Evolutionary conservation across 257 asterid species (phyloP).

Genomic region (Catharanthus roseus): DNA sequence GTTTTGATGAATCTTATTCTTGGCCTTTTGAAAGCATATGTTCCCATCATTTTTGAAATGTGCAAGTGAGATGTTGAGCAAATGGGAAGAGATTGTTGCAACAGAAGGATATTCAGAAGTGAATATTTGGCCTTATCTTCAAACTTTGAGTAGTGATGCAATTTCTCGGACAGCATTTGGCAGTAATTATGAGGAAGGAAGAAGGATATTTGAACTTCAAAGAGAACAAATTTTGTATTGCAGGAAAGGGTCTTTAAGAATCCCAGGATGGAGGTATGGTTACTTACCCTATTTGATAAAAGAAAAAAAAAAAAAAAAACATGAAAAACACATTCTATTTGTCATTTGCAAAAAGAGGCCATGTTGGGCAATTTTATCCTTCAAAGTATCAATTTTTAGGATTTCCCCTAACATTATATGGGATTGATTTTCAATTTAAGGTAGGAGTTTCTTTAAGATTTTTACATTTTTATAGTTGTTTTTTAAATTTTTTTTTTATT

Average conservation of each 20-base stretch:
- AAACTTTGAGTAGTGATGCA: slow-evolving; percentile 22
- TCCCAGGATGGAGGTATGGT: neutral
- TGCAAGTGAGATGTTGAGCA: neutral
- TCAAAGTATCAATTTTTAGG: too few species aligned
- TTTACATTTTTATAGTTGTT: too few species aligned
- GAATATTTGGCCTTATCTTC: slow-evolving; percentile 20
- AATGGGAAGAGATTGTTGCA: slow-evolving; percentile 4
- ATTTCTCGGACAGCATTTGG: slow-evolving; percentile 32
- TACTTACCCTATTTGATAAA: too few species aligned
- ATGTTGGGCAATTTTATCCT: too few species aligned
- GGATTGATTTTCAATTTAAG: too few species aligned
- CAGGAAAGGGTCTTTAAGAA: neutral
- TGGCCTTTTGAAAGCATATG: slow-evolving; percentile 4
- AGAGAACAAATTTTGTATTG: slow-evolving; percentile 1
- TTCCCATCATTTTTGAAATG: neutral
- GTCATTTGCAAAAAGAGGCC: too few species aligned
- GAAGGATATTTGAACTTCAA: slow-evolving; percentile 18
- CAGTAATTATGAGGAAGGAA: slow-evolving; percentile 19
- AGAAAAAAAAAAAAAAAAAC: too few species aligned
- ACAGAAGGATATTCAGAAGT: neutral
- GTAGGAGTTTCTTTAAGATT: too few species aligned
- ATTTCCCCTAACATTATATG: too few species aligned
- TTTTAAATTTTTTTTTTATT: too few species aligned
- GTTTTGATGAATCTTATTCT: too few species aligned
- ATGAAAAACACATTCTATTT: too few species aligned